These are phyloP conservation scores for Kwoniella newhampshirensis DNA, from an alignment of 768 basidiomycete species.

Conservation along the genomic window DNA sequence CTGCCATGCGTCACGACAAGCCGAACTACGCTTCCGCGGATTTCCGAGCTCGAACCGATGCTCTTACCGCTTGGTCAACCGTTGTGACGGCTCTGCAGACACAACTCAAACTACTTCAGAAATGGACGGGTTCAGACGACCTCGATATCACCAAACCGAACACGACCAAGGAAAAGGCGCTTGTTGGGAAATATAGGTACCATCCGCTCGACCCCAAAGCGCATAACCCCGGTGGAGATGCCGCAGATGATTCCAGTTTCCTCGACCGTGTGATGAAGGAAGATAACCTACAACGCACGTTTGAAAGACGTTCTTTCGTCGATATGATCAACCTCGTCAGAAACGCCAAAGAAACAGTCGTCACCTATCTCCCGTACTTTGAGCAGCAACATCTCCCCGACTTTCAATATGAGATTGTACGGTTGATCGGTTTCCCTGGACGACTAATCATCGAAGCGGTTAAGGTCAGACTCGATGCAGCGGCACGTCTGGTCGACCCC, in stretches of 20 bases:
- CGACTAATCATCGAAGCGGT: constrained; percentile 88
- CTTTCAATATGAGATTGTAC: constrained; percentile 83
- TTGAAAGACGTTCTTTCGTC: constrained; percentile 68
- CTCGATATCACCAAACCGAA: constrained; percentile 82
- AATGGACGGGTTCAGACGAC: constrained; percentile 91
- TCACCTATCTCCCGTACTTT: constrained; percentile 73
- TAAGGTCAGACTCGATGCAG: constrained; percentile 76
- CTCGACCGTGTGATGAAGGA: constrained; percentile 93
- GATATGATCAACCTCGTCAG: constrained; percentile 85
- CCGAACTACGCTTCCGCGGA: constrained; percentile 64
- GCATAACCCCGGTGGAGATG: constrained; percentile 22
- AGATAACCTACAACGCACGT: constrained; percentile 90
- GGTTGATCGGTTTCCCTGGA: constrained; percentile 93
- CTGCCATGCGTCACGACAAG: constrained; percentile 76
- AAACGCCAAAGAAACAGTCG: constrained; percentile 80
- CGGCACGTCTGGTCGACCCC: constrained; percentile 81
- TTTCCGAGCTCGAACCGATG: constrained; percentile 81
- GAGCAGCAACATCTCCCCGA: constrained; percentile 81
- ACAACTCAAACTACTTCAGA: constrained; percentile 74
- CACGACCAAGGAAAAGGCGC: constrained; percentile 61
- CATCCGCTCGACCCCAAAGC: constrained; percentile 44
- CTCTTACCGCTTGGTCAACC: constrained; percentile 89
- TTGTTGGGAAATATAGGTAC: constrained; percentile 42
- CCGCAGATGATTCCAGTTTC: constrained; percentile 73
- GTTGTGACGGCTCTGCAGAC: constrained; percentile 78